Conservation (phyloP, 805 yeast species). For the Scheffersomyces coipomensis region DNA sequence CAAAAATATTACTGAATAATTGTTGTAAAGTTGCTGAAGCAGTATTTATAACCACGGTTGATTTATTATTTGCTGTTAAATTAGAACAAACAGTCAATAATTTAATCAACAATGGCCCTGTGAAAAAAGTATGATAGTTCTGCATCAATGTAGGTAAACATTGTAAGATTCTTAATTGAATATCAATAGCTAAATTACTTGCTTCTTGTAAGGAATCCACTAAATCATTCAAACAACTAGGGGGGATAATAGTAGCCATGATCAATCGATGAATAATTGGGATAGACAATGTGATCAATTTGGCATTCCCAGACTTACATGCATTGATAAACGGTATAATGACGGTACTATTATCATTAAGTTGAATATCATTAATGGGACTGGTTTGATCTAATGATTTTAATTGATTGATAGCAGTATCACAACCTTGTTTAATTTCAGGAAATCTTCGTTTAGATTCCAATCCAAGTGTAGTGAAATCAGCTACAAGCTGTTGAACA, state of each 20-base stretch:
- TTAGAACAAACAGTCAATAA: conserved; percentile 69
- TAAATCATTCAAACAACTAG: conserved; percentile 49
- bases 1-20: conserved; percentile 74
- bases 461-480: conserved; percentile 56
- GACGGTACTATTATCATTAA: conserved; percentile 5
- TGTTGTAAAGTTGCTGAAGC: conserved; percentile 94
- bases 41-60: conserved; percentile 78
- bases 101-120: conserved; percentile 55
- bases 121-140: conserved; percentile 54
- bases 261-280: conserved; percentile 69
- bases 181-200: conserved; percentile 71
- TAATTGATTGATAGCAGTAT: conserved; percentile 16
- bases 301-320: conserved; percentile 72
- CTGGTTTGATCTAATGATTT: conserved; percentile 4
- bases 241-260: conserved; percentile 52
- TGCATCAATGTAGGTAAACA: conserved; percentile 73
- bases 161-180: conserved; percentile 84
- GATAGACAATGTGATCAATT: conserved; percentile 67
- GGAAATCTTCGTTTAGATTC: conserved; percentile 72
- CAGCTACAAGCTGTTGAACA: conserved; percentile 50
- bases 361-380: conserved; percentile 18
- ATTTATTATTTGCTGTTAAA: conserved; percentile 65
- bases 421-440: conserved; percentile 57
- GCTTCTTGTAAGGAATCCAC: conserved; percentile 72
- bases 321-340: conserved; percentile 66